Percentiles rank a stretch among this genome's conserved stretches.
Evolutionary conservation across 306 rosid genomes (phyloP).

Genomic region (Vicia villosa): DNA sequence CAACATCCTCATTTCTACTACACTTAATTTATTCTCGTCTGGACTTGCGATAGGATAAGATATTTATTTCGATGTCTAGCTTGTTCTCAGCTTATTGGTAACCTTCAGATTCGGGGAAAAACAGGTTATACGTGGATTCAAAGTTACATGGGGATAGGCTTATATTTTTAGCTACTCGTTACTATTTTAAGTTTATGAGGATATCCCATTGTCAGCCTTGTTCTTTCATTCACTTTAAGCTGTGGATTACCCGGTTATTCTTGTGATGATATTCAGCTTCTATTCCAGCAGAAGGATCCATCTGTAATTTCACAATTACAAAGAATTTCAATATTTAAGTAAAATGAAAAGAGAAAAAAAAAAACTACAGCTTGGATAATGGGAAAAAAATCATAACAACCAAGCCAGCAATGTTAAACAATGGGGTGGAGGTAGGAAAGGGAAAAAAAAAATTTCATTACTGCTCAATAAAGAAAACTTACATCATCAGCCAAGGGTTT

Average conservation of each 20-base stretch:
- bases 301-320: constrained; percentile 54
- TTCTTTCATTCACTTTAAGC: constrained; percentile 13
- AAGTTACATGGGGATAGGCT: neutral
- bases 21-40: neutral
- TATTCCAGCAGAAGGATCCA: constrained; percentile 89
- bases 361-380: neutral
- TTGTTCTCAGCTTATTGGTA: neutral
- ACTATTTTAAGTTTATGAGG: neutral
- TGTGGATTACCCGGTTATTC: constrained; percentile 65
- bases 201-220: neutral
- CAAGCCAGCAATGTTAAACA: constrained; percentile 12
- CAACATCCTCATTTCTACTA: too few relatives aligned
- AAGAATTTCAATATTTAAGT: constrained; percentile 26
- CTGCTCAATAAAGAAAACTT: constrained; percentile 46
- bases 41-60: neutral
- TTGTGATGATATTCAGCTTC: constrained; percentile 94
- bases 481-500: constrained; percentile 96
- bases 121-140: neutral
- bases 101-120: neutral
- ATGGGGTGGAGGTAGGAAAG: neutral
- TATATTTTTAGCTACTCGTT: neutral
- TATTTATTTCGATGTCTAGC: neutral
- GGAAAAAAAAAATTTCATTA: neutral
- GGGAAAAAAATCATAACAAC: constrained; percentile 19
- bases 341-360: neutral